Evolutionary conservation across 208 protist species (phyloP).

Genomic region (Crithidia expoeki): DNA sequence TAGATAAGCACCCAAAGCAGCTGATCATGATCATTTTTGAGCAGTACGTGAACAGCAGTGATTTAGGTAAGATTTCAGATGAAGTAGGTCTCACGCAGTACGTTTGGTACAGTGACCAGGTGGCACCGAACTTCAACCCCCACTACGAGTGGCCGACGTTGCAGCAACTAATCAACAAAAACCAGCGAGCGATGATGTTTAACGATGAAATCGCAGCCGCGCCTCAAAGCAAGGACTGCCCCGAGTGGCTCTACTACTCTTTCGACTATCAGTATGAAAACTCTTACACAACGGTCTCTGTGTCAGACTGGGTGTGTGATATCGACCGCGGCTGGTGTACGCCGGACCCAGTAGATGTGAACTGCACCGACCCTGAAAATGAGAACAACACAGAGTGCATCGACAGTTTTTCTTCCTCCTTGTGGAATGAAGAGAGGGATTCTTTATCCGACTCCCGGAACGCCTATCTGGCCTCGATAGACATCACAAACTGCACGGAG

Average conservation of each 20-base stretch:
- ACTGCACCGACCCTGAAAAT: conserved; percentile 8
- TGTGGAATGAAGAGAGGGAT: too few relatives aligned
- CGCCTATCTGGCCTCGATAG: neutral
- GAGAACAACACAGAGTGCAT: neutral
- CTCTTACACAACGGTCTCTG: conserved; percentile 29
- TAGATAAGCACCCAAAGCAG: conserved; percentile 35
- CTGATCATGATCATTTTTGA: conserved; percentile 47
- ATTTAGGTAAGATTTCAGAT: conserved; percentile 28
- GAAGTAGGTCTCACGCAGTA: conserved; percentile 37
- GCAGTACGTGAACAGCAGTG: conserved; percentile 49
- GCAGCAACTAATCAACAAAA: conserved; percentile 25
- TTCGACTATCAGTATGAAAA: conserved; percentile 48
- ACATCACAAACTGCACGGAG: conserved; percentile 40
- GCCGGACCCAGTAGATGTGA: neutral
- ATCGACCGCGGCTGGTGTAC: conserved; percentile 46
- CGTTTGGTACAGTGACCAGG: conserved; percentile 39
- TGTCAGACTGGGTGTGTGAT: conserved; percentile 31
- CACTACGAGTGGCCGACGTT: conserved; percentile 45
- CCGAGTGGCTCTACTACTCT: conserved; percentile 46
- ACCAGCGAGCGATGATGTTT: conserved; percentile 40
- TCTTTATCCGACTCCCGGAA: neutral
- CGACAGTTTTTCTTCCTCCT: neutral
- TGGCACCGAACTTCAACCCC: conserved; percentile 35
- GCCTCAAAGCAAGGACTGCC: neutral
- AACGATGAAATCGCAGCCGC: conserved; percentile 28